Conservation (phyloP, 2,329 filamentous ascomycete genomes). For the Aspergillus sp. region DNA sequence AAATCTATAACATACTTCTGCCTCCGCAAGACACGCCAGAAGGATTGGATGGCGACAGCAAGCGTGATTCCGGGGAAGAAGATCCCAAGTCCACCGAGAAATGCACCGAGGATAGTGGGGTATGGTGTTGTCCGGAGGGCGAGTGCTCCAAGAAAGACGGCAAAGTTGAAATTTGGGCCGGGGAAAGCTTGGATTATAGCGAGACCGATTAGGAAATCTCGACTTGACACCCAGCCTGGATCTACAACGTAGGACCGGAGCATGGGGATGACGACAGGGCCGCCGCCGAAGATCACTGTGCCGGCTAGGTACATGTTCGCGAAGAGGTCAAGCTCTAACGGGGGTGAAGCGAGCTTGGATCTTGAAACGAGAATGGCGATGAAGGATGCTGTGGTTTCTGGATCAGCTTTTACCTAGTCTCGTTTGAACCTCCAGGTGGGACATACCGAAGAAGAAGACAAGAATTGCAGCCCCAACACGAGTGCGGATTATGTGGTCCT, state of each 20-base stretch:
- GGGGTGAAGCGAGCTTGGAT: slow-evolving; percentile 37
- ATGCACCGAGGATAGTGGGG: slow-evolving; percentile 46
- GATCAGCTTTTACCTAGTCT: background rate
- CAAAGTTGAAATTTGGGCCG: slow-evolving; percentile 54
- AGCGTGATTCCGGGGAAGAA: slow-evolving; percentile 39
- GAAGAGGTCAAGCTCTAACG: slow-evolving; percentile 62
- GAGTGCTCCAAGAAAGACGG: slow-evolving; percentile 57
- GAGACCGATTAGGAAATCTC: slow-evolving; percentile 72
- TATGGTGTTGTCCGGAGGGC: slow-evolving; percentile 38
- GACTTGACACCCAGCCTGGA: slow-evolving; percentile 67
- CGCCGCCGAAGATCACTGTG: slow-evolving; percentile 66
- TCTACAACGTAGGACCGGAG: slow-evolving; percentile 62
- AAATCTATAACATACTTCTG: slow-evolving; percentile 50
- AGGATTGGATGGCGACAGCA: slow-evolving; percentile 42
- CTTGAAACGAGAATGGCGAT: slow-evolving; percentile 56
- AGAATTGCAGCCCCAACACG: slow-evolving; percentile 40
- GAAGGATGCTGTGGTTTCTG: slow-evolving; percentile 47
- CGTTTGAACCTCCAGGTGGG: background rate
- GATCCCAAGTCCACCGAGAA: slow-evolving; percentile 52
- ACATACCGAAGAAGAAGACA: slow-evolving; percentile 47
- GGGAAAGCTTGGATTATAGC: slow-evolving; percentile 72
- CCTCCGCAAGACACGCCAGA: slow-evolving; percentile 55
- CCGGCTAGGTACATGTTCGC: slow-evolving; percentile 73
- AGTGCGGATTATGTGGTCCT: slow-evolving; percentile 29
- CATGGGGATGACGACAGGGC: slow-evolving; percentile 65